Base-by-base conservation (phyloP, 768 basidiomycete genomes). In the Pisolithus microcarpus region DNA sequence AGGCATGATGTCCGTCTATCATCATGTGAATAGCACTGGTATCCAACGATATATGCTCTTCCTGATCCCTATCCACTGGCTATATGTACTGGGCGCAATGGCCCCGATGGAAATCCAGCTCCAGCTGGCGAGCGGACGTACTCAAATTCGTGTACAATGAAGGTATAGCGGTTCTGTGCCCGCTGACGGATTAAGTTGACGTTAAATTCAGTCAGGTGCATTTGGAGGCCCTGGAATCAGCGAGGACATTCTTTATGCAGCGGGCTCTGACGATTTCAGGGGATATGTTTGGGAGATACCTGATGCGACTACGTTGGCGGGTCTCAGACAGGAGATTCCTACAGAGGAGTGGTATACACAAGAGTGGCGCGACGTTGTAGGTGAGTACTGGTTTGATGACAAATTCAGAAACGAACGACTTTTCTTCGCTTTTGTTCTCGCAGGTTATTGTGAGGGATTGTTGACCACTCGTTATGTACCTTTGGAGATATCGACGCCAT, bases 181-280 rank as follows among this genome's bases (percentile, higher is more conserved):
- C 28, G 13, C 3, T 51, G 31, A 36, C 21, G 23, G 19, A 43
- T 21, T 8, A n/a, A 37, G 36, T 51, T 31, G 11, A n/a, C n/a
- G 26, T 30, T 30, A 49, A 48, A 36, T 56, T 45, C 51, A 90
- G 85, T 85, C 89, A 53, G 87, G 87, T 3, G 78, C 80, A 5
- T 91, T 92, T 55, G 86, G 89, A 36, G 78, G 80, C 2, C 74
- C 75, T 1, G 76, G 75, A 4, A 58, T 75, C 26, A 71, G 75
- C 43, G 66, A 58, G 21, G 85, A 86, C 49, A 64, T 73, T 28
- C 79, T 84, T 58, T 91, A 84, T 59, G 76, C 75, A 34, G 77
- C 78, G n/a, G 90, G 90, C 15, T 90, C 87, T 10, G 90, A 92
- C 61, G 87, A 91, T 64, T 91, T 91, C 61, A 74, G 81, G 36